Evolutionary conservation across 306 rosid species (phyloP).

Genomic region (Begonia peltatifolia): DNA sequence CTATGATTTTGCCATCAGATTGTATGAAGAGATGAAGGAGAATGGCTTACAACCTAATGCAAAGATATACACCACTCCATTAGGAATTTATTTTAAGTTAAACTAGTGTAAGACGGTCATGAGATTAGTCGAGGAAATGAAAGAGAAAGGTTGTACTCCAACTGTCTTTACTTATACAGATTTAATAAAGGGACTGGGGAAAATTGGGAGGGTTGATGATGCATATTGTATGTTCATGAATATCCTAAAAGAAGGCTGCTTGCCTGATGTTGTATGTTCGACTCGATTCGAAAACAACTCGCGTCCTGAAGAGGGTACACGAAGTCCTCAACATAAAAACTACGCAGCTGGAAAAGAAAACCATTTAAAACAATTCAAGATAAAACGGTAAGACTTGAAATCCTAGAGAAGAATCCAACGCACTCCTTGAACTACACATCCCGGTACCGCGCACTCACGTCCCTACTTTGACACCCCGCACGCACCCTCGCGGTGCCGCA

Average conservation of each 20-base stretch:
- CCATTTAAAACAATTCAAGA: too few relatives aligned
- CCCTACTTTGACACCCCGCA: too few relatives aligned
- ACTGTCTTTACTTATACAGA: conserved; percentile 80
- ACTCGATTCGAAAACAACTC: too few relatives aligned
- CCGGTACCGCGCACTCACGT: too few relatives aligned
- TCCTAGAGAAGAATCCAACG: too few relatives aligned
- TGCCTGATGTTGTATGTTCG: conserved; percentile 72
- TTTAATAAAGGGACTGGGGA: conserved; percentile 82
- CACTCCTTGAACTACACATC: too few relatives aligned
- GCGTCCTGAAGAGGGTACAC: too few relatives aligned
- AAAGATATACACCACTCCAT: conserved; percentile 61
- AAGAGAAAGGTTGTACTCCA: conserved; percentile 39
- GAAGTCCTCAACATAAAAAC: too few relatives aligned
- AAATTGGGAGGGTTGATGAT: conserved; percentile 66
- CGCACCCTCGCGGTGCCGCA: too few relatives aligned
- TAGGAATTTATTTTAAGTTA: too few relatives aligned
- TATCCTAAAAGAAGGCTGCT: conserved; percentile 56
- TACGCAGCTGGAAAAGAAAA: too few relatives aligned
- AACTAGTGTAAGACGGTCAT: conserved; percentile 55
- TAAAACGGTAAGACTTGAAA: too few relatives aligned
- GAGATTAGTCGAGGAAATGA: conserved; percentile 57
- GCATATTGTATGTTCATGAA: conserved; percentile 38
- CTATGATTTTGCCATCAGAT: conserved; percentile 48
- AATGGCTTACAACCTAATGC: conserved; percentile 67
- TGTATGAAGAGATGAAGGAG: conserved; percentile 85